A percentile compares a stretch with the other conserved stretches of the same genome.
Evolutionary conservation across 2,329 filamentous ascomycete genomes (phyloP).

Genomic region (Zymoseptoria passerinii): DNA sequence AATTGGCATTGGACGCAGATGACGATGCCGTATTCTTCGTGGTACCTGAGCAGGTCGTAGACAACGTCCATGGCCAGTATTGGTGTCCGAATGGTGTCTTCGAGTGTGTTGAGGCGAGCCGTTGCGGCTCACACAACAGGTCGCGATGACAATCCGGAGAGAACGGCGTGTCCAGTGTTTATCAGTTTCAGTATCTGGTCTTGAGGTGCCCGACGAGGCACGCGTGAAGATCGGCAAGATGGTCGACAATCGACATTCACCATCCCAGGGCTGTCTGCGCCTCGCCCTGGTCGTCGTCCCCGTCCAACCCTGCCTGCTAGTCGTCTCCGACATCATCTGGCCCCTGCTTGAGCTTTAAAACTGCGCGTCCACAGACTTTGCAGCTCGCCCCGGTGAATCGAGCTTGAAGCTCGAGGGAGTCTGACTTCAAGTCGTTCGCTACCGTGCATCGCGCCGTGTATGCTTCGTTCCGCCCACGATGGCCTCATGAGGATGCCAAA

Average conservation of each 20-base stretch:
- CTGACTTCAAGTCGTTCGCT: too few species aligned
- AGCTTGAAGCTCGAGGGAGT: background rate
- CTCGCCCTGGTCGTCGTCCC: too few species aligned
- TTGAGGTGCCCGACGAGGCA: background rate
- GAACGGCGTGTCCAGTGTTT: background rate
- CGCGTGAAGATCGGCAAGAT: too few species aligned
- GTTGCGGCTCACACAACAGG: background rate
- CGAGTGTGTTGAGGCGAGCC: background rate
- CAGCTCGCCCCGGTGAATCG: background rate
- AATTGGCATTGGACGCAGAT: constrained; percentile 14
- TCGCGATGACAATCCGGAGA: background rate
- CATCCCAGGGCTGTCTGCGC: too few species aligned
- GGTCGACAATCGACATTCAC: too few species aligned
- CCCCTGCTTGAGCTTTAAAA: background rate
- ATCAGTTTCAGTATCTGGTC: background rate
- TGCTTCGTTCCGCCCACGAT: too few species aligned
- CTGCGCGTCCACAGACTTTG: background rate
- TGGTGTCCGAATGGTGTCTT: background rate
- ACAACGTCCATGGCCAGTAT: background rate
- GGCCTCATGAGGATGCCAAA: too few species aligned
- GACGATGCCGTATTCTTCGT: constrained; percentile 12
- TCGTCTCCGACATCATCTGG: background rate
- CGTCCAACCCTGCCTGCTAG: background rate
- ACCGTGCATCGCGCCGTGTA: too few species aligned
- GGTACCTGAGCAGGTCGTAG: constrained; percentile 7